Conservation (phyloP, 306 rosid species). For the Castanospermum australe region DNA sequence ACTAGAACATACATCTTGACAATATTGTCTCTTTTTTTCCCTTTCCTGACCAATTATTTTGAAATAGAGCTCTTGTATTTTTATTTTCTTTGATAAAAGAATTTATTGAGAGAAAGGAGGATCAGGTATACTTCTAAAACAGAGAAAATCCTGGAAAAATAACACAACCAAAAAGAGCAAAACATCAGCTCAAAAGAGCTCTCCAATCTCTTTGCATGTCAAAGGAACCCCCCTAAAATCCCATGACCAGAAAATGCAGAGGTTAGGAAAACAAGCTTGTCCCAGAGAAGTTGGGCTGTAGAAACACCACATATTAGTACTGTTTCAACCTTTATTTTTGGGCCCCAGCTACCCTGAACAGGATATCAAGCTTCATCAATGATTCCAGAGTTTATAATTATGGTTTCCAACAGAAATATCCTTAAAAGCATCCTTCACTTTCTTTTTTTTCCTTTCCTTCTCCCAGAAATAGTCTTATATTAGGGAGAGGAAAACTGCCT, state of each 20-base stretch:
- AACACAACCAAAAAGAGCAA: too few species aligned
- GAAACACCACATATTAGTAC: neutral
- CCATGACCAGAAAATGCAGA: too few species aligned
- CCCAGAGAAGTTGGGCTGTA: neutral
- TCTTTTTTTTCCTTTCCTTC: neutral
- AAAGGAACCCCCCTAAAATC: neutral
- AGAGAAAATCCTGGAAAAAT: too few species aligned
- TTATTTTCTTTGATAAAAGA: too few species aligned
- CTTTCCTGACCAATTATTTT: too few species aligned
- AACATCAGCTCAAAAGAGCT: too few species aligned
- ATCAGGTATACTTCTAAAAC: too few species aligned
- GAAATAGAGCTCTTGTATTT: too few species aligned
- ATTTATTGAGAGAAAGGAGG: too few species aligned
- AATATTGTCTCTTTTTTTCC: too few species aligned
- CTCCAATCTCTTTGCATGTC: neutral
- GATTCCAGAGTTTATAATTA: neutral
- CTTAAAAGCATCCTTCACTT: neutral
- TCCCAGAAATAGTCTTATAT: neutral
- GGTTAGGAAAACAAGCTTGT: neutral
- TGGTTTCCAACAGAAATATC: neutral
- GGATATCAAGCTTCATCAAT: neutral
- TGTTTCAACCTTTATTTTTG: neutral
- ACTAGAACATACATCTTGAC: too few species aligned
- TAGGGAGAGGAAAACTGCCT: neutral
- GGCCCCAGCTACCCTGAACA: neutral